These are phyloP conservation scores for Salix udensis DNA, from an alignment of 345 rosid species.

Conservation along the genomic window DNA sequence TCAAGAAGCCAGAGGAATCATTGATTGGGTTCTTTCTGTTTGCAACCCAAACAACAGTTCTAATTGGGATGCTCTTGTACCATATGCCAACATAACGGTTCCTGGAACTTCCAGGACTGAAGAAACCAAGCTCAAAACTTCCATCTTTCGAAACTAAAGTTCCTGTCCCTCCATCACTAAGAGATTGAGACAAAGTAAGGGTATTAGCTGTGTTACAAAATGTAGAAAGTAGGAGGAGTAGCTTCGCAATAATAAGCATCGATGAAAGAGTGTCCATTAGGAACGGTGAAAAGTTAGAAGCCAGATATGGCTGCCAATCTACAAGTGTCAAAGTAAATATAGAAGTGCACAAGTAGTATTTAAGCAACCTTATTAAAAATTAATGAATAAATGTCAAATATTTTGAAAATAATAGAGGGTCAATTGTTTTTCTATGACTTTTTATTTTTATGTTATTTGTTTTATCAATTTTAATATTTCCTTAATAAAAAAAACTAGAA, in stretches of 20 bases:
- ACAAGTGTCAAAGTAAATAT: too few relatives aligned
- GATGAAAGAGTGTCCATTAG: conserved; percentile 7
- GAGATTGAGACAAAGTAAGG: conserved; percentile 18
- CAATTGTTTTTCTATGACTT: too few relatives aligned
- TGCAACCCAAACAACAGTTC: conserved; percentile 20
- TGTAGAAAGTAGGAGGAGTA: conserved; percentile 2
- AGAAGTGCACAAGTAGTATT: too few relatives aligned
- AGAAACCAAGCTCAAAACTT: conserved; percentile 16
- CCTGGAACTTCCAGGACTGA: conserved; percentile 6
- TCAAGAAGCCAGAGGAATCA: conserved; percentile 12
- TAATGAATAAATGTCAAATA: too few relatives aligned
- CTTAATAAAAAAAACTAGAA: too few relatives aligned
- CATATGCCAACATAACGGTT: conserved; percentile 14
- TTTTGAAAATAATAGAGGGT: too few relatives aligned
- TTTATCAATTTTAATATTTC: too few relatives aligned
- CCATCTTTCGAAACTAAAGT: conserved; percentile 10
- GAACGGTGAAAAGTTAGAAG: too few relatives aligned
- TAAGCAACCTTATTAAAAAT: too few relatives aligned
- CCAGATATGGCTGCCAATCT: too few relatives aligned
- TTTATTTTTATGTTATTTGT: too few relatives aligned
- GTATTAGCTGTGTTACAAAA: conserved; percentile 10
- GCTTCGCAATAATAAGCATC: too few relatives aligned
- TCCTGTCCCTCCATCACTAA: conserved; percentile 12
- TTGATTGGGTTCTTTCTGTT: conserved; percentile 9
- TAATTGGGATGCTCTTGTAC: conserved; percentile 4